Base-by-base conservation (phyloP, 169 alveolate species). In the Plasmodium ovale region DNA sequence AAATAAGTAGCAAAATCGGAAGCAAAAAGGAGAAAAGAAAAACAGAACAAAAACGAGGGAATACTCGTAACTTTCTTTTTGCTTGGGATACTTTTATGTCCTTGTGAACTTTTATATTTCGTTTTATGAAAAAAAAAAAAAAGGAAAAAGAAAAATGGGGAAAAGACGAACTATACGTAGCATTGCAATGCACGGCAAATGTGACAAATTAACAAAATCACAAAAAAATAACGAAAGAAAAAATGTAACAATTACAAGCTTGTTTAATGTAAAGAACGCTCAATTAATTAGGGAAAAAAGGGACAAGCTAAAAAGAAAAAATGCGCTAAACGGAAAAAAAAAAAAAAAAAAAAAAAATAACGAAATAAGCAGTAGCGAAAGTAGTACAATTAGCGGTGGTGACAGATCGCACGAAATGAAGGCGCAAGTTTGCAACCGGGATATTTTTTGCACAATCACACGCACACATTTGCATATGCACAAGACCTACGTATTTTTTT, bases 401-500 rank as follows among this genome's bases (percentile, higher is more conserved):
- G n/a, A n/a, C n/a, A n/a, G n/a, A 33, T 12, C 16, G 42, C 1
- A 35, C n/a, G 29, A 33, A 39, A 62, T 33, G 37, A 49, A 49
- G 47, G 27, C 9, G 21, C 72, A 54, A 4, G 51, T 64, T 35
- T 77, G 60, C 47, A 79, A 64, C 88, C n/a, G n/a, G n/a, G n/a
- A n/a, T n/a, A n/a, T n/a, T 42, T 53, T 39, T 53, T 37, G 35
- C 58, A 54, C 35, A 21, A 21, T 25, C 39, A 10, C 35, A 79
- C 79, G 89, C 89, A 79, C 89, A 62, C 49, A 62, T 35, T 44
- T 79, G 89, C 89, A 79, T 79, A 44, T 62, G 69, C 60, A 44
- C 35, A 60, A 79, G 69, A 65, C 39, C 69, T 79, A 64, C 29
- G 10, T 47, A 16, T 21, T 62, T 60, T 77, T 59, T 39, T 39